phyloP scores from a whole-genome alignment of 2,329 filamentous ascomycete species.

The Arachnomyces sp. region DNA sequence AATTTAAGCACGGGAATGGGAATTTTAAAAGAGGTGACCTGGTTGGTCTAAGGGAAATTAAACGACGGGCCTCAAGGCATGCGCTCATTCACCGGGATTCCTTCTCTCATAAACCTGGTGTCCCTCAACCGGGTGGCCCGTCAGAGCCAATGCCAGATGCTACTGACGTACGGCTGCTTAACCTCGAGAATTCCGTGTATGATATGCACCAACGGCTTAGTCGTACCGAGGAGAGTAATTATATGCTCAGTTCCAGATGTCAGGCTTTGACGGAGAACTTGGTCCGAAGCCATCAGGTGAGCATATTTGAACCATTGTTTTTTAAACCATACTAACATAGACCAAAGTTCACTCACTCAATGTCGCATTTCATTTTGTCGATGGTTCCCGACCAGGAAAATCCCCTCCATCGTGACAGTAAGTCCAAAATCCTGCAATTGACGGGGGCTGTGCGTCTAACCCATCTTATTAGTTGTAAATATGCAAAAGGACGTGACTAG shows the following conservation, averaged over 20 bases:
- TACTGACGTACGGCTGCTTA: constrained; percentile 63
- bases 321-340: constrained; percentile 4
- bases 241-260: constrained; percentile 71
- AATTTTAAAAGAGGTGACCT: constrained; percentile 95
- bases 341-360: constrained; percentile 69
- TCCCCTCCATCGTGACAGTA: constrained; percentile 73
- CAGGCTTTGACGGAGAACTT: constrained; percentile 76
- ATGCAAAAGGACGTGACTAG: constrained; percentile 57
- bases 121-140: constrained; percentile 75
- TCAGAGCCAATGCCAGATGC: constrained; percentile 74
- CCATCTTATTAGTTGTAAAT: constrained; percentile 34
- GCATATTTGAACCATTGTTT: constrained; percentile 15
- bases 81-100: constrained; percentile 86
- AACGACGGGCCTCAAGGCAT: constrained; percentile 85
- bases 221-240: constrained; percentile 74
- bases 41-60: constrained; percentile 86
- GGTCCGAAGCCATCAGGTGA: constrained; percentile 59
- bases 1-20: constrained; percentile 96
- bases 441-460: constrained; percentile 7
- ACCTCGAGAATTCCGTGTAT: constrained; percentile 72
- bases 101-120: constrained; percentile 68
- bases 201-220: constrained; percentile 69
- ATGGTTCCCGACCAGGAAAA: constrained; percentile 69
- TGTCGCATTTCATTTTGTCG: constrained; percentile 65
- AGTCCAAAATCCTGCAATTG: constrained; percentile 27